phyloP scores from a whole-genome alignment of 2,329 filamentous ascomycete species.

The Uncinocarpus reesii region DNA sequence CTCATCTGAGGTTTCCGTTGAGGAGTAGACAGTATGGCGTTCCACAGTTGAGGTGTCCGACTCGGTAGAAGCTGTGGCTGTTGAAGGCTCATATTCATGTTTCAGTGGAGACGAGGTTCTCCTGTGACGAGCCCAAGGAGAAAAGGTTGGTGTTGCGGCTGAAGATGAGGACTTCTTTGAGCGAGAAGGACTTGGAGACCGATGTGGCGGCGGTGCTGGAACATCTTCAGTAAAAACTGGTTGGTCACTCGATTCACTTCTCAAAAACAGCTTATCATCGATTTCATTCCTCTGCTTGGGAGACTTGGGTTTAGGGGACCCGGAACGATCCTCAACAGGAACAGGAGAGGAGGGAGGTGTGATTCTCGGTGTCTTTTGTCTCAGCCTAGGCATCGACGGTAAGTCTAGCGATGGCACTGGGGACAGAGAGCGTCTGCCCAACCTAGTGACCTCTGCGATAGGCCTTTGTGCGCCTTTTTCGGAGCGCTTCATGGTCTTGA shows the following conservation, averaged over 20 bases:
- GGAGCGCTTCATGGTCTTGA: not conserved
- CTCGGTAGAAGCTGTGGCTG: constrained; percentile 51
- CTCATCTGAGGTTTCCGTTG: constrained; percentile 46
- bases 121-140: constrained; percentile 45
- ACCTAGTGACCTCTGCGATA: constrained; percentile 23
- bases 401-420: constrained; percentile 39
- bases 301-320: constrained; percentile 23
- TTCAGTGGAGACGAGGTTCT: constrained; percentile 87
- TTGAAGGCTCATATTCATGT: constrained; percentile 90
- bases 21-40: constrained; percentile 38
- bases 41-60: constrained; percentile 49
- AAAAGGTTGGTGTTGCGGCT: constrained; percentile 38
- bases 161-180: constrained; percentile 34
- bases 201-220: constrained; percentile 41
- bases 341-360: constrained; percentile 21
- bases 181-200: constrained; percentile 40
- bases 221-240: constrained; percentile 25
- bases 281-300: constrained; percentile 21
- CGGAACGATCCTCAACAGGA: constrained; percentile 12
- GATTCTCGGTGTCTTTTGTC: constrained; percentile 29
- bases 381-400: constrained; percentile 36
- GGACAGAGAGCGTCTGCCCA: constrained; percentile 32
- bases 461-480: constrained; percentile 4
- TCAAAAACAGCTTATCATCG: constrained; percentile 18
- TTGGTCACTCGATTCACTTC: constrained; percentile 6